A percentile compares a stretch with the other conserved stretches of the same genome.
These are phyloP conservation scores for Phymatotrichopsis omnivora DNA, from an alignment of 2,329 filamentous ascomycete genomes.

Conservation along the genomic window DNA sequence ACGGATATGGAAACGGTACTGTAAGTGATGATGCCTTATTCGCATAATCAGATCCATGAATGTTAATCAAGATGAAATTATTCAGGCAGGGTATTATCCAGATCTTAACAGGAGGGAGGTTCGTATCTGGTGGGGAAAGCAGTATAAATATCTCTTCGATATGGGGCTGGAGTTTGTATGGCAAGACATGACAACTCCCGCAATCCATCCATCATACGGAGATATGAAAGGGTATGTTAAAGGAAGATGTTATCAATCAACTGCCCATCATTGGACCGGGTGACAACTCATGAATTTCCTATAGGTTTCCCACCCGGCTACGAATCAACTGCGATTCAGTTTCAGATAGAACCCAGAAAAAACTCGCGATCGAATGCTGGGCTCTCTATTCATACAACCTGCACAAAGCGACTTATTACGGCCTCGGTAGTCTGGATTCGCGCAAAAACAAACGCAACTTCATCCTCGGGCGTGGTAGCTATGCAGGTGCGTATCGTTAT, in stretches of 20 bases:
- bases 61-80: too few relatives aligned
- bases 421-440: slow-evolving; percentile 27
- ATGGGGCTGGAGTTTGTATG: slow-evolving; percentile 36
- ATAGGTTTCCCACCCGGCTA: not conserved
- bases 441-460: slow-evolving; percentile 35
- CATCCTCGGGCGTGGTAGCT: slow-evolving; percentile 37
- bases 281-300: not conserved
- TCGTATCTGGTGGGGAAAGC: slow-evolving; percentile 34
- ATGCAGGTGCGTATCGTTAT: slow-evolving; percentile 34
- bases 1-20: slow-evolving; percentile 5
- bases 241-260: not conserved
- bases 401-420: slow-evolving; percentile 36
- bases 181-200: slow-evolving; percentile 36
- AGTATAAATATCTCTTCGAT: slow-evolving; percentile 35
- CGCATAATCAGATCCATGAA: too few relatives aligned
- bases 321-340: not conserved
- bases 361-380: slow-evolving; percentile 37
- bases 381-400: slow-evolving; percentile 36
- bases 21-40: not conserved
- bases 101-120: slow-evolving; percentile 34
- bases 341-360: slow-evolving; percentile 12
- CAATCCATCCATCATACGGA: slow-evolving; percentile 33
- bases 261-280: not conserved
- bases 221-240: slow-evolving; percentile 36
- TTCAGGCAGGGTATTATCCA: slow-evolving; percentile 34